phyloP scores from a whole-genome alignment of 768 basidiomycete species.

The Pholiota molesta region DNA sequence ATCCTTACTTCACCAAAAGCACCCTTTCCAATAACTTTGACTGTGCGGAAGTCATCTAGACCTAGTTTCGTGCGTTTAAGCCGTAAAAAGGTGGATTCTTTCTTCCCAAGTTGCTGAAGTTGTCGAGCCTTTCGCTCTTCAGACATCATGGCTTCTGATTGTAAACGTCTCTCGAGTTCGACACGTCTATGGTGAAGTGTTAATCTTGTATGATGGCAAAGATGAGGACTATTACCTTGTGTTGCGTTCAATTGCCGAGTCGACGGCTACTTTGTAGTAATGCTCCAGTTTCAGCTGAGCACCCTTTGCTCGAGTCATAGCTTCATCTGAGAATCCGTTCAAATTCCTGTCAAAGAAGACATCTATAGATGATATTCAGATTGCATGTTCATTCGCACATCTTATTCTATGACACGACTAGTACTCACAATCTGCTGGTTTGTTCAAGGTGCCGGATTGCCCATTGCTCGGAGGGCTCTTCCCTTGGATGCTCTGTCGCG shows the following conservation, averaged over 20 bases:
- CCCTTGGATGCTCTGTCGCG: slow-evolving; percentile 19
- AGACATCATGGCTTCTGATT: slow-evolving; percentile 65
- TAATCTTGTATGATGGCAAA: neutral
- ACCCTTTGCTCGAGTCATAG: slow-evolving; percentile 81
- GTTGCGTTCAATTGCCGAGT: slow-evolving; percentile 93
- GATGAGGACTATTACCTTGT: slow-evolving; percentile 57
- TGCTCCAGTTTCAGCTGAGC: slow-evolving; percentile 96
- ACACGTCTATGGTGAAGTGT: slow-evolving; percentile 61
- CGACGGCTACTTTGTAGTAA: slow-evolving; percentile 96
- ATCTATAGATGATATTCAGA: slow-evolving; percentile 42
- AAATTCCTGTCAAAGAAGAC: slow-evolving; percentile 91
- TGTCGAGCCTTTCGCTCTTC: slow-evolving; percentile 90
- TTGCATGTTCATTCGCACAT: neutral
- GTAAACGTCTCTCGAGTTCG: slow-evolving; percentile 81
- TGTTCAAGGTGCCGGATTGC: slow-evolving; percentile 17
- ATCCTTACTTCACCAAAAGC: slow-evolving; percentile 91
- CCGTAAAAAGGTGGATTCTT: slow-evolving; percentile 87
- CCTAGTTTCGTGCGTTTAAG: slow-evolving; percentile 89
- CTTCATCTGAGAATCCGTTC: slow-evolving; percentile 76
- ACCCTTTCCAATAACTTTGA: slow-evolving; percentile 99
- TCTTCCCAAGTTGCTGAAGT: slow-evolving; percentile 80
- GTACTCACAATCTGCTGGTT: slow-evolving; percentile 38
- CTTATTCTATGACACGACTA: neutral
- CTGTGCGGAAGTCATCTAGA: slow-evolving; percentile 90
- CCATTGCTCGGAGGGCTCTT: slow-evolving; percentile 10